These are phyloP conservation scores for Trichocladium antarcticum DNA, from an alignment of 495 filamentous ascomycete genomes.

Conservation along the genomic window DNA sequence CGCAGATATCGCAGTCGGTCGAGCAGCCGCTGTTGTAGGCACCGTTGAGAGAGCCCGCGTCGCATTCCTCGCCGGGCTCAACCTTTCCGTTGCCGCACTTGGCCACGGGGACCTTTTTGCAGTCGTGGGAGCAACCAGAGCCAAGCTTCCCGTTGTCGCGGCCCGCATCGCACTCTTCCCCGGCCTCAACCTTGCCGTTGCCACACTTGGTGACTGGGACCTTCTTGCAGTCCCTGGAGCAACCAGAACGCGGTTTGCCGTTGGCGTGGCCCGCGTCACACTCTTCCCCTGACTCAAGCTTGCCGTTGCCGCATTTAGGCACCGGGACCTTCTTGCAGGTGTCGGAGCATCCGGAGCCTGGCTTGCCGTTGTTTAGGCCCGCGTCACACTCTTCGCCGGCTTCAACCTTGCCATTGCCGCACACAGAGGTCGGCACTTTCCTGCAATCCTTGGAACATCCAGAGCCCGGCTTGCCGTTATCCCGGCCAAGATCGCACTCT, in stretches of 20 bases:
- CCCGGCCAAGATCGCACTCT: background rate
- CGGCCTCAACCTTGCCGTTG: constrained; percentile 8
- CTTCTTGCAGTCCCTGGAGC: constrained; percentile 8
- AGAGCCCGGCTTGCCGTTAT: constrained; percentile 5
- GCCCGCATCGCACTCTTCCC: constrained; percentile 9
- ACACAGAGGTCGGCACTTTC: background rate
- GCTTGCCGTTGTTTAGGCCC: constrained; percentile 6
- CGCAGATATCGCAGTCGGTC: constrained; percentile 13
- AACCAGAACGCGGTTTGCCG: constrained; percentile 8
- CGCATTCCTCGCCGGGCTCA: constrained; percentile 15
- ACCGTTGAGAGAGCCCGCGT: constrained; percentile 12
- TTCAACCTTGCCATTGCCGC: constrained; percentile 2
- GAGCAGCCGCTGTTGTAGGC: constrained; percentile 15
- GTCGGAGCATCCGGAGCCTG: constrained; percentile 3
- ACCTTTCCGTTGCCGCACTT: constrained; percentile 9
- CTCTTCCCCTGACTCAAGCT: constrained; percentile 4
- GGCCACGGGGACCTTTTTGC: background rate
- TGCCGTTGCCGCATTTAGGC: constrained; percentile 7
- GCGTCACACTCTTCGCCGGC: constrained; percentile 7
- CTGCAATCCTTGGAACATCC: constrained; percentile 6
- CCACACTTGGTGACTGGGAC: constrained; percentile 4
- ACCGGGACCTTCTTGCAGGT: constrained; percentile 4
- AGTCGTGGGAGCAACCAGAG: constrained; percentile 4
- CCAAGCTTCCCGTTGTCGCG: constrained; percentile 1
- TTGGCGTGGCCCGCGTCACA: constrained; percentile 11